Evolutionary conservation across 345 rosid genomes (phyloP), one percentile per base, ranked within the genome.

Genomic region (Camelina sativa): DNA sequence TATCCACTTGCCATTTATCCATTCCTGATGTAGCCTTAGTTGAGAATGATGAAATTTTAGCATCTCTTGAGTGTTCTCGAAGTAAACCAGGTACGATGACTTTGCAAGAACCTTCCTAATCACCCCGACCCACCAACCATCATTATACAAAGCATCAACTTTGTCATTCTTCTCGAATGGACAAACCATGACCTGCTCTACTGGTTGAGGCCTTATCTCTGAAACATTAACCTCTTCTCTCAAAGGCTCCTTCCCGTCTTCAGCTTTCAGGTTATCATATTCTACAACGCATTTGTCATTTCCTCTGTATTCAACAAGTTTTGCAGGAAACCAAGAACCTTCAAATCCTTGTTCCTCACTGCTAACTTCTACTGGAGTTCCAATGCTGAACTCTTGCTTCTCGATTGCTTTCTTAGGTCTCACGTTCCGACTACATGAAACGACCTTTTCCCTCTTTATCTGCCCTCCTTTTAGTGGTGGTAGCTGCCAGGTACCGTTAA

Each of bases 51-150:
- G 57, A 79, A 88, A 88, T 74, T 37, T 76, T 16, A 91, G 40
- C 65, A 81, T 82, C 83, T 89, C 97, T 8, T 58, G 7, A 15
- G 85, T 80, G 28, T 73, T 77, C 69, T 70, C 80, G 69, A 94
- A 94, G 76, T 72, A 74, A 63, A 91, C 89, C 5, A 46, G 2
- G 50, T 88, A 94, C 66, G 62, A 84, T 23, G 86, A 76, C 72
- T 81, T 76, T 8, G 43, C 48, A 34, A 82, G 83, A 76, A 89
- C 85, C 83, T 82, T 87, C 20, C 70, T 56, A 46, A 94, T 63
- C 64, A 82, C 82, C 53, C 97, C 97, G 0, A 87, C 85, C 96
- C 98, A 91, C 98, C 97, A 94, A 32, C 87, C 89, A 64, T 91
- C 98, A 69, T 88, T 88, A 73, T 87, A 85, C 44, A 79, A 78